Evolutionary conservation across 345 rosid genomes (phyloP), one percentile per base, ranked within the genome.

Genomic region (Reutealis trisperma): DNA sequence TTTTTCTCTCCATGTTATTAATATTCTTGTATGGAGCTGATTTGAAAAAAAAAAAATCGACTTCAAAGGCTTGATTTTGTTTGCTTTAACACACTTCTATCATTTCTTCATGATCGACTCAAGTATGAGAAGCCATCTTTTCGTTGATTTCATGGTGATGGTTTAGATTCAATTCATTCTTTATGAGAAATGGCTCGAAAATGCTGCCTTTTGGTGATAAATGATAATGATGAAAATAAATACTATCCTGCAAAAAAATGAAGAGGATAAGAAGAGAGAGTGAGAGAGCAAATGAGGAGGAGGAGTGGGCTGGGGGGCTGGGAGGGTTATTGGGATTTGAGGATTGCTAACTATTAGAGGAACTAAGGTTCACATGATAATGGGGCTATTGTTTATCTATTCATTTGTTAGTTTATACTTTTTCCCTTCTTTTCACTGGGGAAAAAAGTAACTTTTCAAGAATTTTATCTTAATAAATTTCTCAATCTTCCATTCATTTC

Each of bases 71-170:
- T 37, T 11, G 37, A 34, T 12, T 34, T 57, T 71, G 11, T 34
- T 71, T 69, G 59, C 47, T 69, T 69, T 25, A 27, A 64, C 70
- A 52, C 51, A 25, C 37, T 51, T 34, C 37, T 34, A 34, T 34
- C 37, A n/a, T 52, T 12, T 64, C 37, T 67, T 4, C 19, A 24
- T 66, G 41, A 68, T 24, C 8, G 34, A 25, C n/a, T 51, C 32
- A n/a, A 75, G 37, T 66, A 25, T 63, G 59, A 52, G n/a, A 64
- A 47, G 21, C 24, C 22, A 68, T 68, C 37, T 47, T 47, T 6
- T n/a, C n/a, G 2, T 68, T 68, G 72, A 49, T 45, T 68, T 9
- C 25, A 16, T 27, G 12, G 6, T 24, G 16, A 5, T 25, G 41
- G 32, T 34, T 68, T 68, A 51, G 22, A 14, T 49, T 15, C 65